Percentiles rank a stretch among this genome's conserved stretches.
phyloP scores from a whole-genome alignment of 2,329 filamentous ascomycete genomes.

The Phialemoniopsis sp. region DNA sequence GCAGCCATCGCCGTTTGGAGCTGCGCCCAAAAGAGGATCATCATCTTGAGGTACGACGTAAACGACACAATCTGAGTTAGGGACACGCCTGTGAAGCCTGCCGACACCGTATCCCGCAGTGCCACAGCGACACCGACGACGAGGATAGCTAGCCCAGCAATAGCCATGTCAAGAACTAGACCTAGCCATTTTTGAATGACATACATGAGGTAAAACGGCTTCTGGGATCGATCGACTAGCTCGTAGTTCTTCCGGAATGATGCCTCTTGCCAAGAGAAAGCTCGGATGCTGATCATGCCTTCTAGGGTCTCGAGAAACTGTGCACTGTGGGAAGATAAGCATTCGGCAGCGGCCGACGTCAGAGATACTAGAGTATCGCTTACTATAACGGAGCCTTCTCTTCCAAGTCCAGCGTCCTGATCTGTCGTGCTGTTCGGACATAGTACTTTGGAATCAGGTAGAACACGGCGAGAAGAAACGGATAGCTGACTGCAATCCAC shows the following conservation, averaged over 20 bases:
- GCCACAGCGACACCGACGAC: constrained; percentile 27
- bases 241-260: constrained; percentile 37
- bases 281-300: constrained; percentile 44
- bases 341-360: too few species aligned
- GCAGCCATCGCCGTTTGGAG: constrained; percentile 19
- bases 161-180: constrained; percentile 30
- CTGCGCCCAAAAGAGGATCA: constrained; percentile 17
- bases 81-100: constrained; percentile 23
- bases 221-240: constrained; percentile 49
- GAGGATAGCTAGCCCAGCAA: constrained; percentile 26
- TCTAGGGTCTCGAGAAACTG: constrained; percentile 40
- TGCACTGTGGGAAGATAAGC: not conserved
- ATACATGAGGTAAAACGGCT: constrained; percentile 52
- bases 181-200: constrained; percentile 52
- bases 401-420: constrained; percentile 49
- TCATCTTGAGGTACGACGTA: constrained; percentile 10
- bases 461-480: constrained; percentile 30
- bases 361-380: too few species aligned
- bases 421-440: constrained; percentile 45
- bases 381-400: constrained; percentile 41
- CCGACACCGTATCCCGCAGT: constrained; percentile 20
- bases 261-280: constrained; percentile 47
- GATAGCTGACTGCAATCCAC: constrained; percentile 37
- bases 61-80: constrained; percentile 21
- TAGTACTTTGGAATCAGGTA: constrained; percentile 45